Conservation (phyloP, 768 basidiomycete genomes). For the Aureoboletus auriporus region DNA sequence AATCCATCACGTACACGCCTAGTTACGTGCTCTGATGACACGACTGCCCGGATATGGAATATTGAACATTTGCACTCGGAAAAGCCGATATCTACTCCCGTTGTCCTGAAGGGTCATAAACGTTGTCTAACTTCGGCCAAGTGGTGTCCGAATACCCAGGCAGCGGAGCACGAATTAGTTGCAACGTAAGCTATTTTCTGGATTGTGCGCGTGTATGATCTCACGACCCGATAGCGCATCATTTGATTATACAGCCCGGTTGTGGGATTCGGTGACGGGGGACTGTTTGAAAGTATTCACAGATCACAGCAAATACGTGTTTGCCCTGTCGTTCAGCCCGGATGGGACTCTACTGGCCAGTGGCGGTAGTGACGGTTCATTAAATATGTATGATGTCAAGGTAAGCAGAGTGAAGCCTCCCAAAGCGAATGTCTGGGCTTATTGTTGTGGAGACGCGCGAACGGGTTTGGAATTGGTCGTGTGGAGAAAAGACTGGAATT, state of each 20-base stretch:
- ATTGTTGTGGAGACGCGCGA: conserved; percentile 33
- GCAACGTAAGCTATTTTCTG: conserved; percentile 60
- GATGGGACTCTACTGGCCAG: conserved; percentile 69
- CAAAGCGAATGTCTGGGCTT: background rate
- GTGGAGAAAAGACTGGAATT: conserved; percentile 59
- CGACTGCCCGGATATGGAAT: conserved; percentile 74
- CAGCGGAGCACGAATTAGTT: conserved; percentile 54
- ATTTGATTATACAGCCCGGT: conserved; percentile 72
- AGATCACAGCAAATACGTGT: conserved; percentile 71
- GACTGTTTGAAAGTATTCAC: conserved; percentile 67
- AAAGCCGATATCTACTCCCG: conserved; percentile 15
- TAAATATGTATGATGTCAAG: conserved; percentile 67
- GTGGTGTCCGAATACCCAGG: conserved; percentile 60
- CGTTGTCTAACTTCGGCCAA: conserved; percentile 60
- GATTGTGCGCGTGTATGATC: background rate
- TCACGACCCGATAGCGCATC: conserved; percentile 49
- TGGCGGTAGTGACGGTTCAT: conserved; percentile 74
- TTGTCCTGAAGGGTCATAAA: conserved; percentile 59
- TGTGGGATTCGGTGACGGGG: conserved; percentile 82
- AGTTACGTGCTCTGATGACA: conserved; percentile 81
- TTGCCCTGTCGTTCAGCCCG: conserved; percentile 72
- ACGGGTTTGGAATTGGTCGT: conserved; percentile 63
- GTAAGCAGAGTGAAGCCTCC: conserved; percentile 42
- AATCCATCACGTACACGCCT: conserved; percentile 63
- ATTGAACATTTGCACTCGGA: conserved; percentile 42